Evolutionary conservation across 2,329 filamentous ascomycete genomes (phyloP), one percentile per base, ranked within the genome.

Genomic region (Eurotiales sp.): DNA sequence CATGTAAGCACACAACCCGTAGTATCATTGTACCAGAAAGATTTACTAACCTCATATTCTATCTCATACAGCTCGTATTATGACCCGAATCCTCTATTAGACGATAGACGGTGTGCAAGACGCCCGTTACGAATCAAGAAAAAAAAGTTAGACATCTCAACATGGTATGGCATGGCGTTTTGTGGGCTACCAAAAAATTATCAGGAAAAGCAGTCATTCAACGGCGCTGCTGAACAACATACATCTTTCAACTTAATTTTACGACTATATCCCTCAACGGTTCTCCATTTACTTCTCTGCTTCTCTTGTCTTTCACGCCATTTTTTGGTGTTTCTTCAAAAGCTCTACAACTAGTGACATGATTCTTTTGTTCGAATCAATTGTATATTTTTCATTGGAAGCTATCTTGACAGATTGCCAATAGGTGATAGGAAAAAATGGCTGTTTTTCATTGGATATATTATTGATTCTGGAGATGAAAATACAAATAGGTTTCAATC

Each of bases 1-100:
- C 79, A 72, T 91, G 87, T 89, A 37, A 37, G 34, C 17, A 37
- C 8, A 11, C 7, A n/a, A n/a, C n/a, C n/a, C 34, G 8, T 15
- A 15, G 3, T 37, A 17, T 10, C 3, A 34, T 34, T 4, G 4
- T 34, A 21, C 11, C 15, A n/a, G 14, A 21, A 8, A 27, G 22
- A 34, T 19, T 32, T 40, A 32, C 61, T 34, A 25, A 29, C 15
- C n/a, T n/a, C n/a, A n/a, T n/a, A n/a, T n/a, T 14, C 8, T 42
- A 11, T 17, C 41, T 14, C 8, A 6, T 23, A 14, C 55, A 74
- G 72, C 72, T 56, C 71, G 72, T 55, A 74, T 75, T 41, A 70
- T 73, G 70, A 75, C 72, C 22, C 66, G 72, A 37, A 68, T 75
- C 47, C 56, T 75, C 44, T 75, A 74, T 59, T 75, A 65, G 27